phyloP scores from a whole-genome alignment of 2,329 filamentous ascomycete genomes.

The Endocalyx cinctus region DNA sequence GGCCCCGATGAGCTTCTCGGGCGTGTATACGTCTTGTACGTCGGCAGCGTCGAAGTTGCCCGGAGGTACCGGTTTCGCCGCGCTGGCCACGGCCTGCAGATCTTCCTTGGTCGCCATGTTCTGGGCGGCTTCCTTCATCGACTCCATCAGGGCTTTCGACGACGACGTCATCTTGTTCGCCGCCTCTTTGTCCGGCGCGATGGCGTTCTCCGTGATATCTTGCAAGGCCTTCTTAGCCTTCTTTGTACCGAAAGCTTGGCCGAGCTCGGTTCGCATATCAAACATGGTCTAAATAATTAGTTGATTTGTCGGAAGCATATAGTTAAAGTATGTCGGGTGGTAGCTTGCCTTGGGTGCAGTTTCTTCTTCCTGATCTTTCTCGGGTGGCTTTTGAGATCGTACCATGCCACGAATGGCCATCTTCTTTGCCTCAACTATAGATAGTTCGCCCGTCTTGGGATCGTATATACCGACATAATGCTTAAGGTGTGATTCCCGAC shows the following conservation, averaged over 20 bases:
- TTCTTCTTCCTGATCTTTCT: constrained; percentile 38
- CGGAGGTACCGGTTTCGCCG: constrained; percentile 67
- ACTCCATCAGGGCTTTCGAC: constrained; percentile 56
- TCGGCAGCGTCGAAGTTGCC: constrained; percentile 63
- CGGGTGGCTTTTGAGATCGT: constrained; percentile 48
- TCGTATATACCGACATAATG: constrained; percentile 65
- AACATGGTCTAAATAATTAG: constrained; percentile 44
- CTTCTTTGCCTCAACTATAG: constrained; percentile 60
- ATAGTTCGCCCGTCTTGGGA: constrained; percentile 51
- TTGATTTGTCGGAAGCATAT: constrained; percentile 14
- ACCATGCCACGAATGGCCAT: constrained; percentile 57
- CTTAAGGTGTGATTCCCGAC: constrained; percentile 43
- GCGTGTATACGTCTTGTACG: constrained; percentile 69
- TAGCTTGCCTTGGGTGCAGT: constrained; percentile 31
- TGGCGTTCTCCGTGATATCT: constrained; percentile 60
- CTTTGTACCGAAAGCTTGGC: constrained; percentile 77
- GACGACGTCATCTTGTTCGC: constrained; percentile 46
- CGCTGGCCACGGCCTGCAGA: constrained; percentile 60
- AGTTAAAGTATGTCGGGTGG: no score
- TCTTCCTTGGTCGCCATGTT: constrained; percentile 65
- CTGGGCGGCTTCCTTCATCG: constrained; percentile 56
- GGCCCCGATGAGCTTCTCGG: constrained; percentile 59
- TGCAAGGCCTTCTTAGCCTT: constrained; percentile 75
- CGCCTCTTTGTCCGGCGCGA: constrained; percentile 60
- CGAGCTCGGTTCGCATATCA: constrained; percentile 64